A percentile compares a stretch with the other conserved stretches of the same genome.
These are phyloP conservation scores for Centrapalus pauciflorus DNA, from an alignment of 129 eudicot species.

Conservation along the genomic window DNA sequence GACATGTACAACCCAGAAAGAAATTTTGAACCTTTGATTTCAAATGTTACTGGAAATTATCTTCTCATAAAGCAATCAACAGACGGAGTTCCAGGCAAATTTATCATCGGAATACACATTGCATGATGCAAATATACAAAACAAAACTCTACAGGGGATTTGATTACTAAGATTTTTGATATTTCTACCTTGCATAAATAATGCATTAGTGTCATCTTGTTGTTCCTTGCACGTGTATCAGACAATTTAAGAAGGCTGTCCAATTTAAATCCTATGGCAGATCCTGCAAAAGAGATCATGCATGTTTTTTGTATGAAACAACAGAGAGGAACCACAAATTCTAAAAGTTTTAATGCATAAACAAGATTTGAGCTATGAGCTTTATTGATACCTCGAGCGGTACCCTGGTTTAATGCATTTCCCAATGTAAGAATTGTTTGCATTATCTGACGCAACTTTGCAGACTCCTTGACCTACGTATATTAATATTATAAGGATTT, in stretches of 20 bases:
- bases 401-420: conserved; percentile 95
- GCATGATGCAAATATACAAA: background rate
- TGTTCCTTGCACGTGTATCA: conserved; percentile 97
- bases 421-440: conserved; percentile 93
- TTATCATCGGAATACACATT: background rate
- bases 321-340: conserved; percentile 4
- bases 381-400: conserved; percentile 75
- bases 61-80: background rate
- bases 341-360: background rate
- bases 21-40: no score
- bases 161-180: background rate
- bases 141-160: background rate
- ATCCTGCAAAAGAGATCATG: conserved; percentile 51
- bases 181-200: conserved; percentile 82
- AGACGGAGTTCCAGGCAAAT: background rate
- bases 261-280: conserved; percentile 91
- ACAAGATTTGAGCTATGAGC: background rate
- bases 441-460: conserved; percentile 89
- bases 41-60: background rate
- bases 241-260: conserved; percentile 93
- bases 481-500: background rate
- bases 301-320: background rate
- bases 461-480: conserved; percentile 77
- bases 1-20: background rate
- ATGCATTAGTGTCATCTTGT: conserved; percentile 97